Evolutionary conservation across 148 eudicot genomes (phyloP).

Genomic region (Amaranthus palmeri): DNA sequence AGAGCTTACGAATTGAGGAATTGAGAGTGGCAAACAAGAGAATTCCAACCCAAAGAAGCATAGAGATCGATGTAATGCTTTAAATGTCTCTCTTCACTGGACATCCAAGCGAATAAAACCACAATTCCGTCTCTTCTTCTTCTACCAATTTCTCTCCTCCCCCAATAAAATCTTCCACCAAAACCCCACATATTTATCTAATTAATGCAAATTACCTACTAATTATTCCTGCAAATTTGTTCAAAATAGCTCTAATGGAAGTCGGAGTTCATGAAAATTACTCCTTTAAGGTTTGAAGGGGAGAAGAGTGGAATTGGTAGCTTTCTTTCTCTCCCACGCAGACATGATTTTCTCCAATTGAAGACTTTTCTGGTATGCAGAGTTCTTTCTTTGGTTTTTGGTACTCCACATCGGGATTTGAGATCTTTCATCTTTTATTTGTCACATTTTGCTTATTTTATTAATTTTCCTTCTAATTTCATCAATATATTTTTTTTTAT

Average conservation of each 20-base stretch:
- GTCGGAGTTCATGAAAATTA: neutral
- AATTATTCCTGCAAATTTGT: neutral
- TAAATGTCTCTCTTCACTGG: slow-evolving; percentile 72
- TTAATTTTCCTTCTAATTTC: too few relatives aligned
- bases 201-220: neutral
- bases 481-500: too few relatives aligned
- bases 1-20: slow-evolving; percentile 75
- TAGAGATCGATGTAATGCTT: slow-evolving; percentile 75
- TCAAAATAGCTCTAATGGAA: slow-evolving; percentile 2
- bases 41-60: slow-evolving; percentile 82
- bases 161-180: slow-evolving; percentile 89
- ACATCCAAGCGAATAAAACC: slow-evolving; percentile 91
- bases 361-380: too few relatives aligned
- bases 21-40: slow-evolving; percentile 84
- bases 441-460: too few relatives aligned
- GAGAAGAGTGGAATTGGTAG: too few relatives aligned
- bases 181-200: slow-evolving; percentile 72
- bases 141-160: slow-evolving; percentile 45
- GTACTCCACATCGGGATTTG: too few relatives aligned
- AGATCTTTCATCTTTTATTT: too few relatives aligned
- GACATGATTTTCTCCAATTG: too few relatives aligned
- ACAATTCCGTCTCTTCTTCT: slow-evolving; percentile 49
- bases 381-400: too few relatives aligned
- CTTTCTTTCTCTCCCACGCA: too few relatives aligned
- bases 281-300: too few relatives aligned